Evolutionary conservation across 345 rosid species (phyloP).

Genomic region (Populus davidiana): DNA sequence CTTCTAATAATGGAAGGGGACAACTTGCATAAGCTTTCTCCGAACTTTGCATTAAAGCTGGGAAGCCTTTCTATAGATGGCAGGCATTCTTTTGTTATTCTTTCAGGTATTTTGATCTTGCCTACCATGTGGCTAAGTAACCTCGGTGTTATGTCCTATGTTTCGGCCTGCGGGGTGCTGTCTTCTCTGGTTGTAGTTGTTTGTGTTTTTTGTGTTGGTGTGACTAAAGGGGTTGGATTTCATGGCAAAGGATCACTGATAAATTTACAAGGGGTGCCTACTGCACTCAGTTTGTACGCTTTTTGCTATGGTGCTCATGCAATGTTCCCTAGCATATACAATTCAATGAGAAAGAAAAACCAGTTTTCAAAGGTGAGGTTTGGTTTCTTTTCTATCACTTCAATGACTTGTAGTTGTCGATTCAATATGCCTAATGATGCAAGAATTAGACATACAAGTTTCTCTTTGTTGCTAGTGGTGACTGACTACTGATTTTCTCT

Average conservation of each 20-base stretch:
- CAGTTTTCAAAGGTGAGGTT: slow-evolving; percentile 38
- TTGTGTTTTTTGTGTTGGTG: slow-evolving; percentile 39
- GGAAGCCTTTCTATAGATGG: slow-evolving; percentile 29
- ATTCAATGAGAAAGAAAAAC: slow-evolving; percentile 40
- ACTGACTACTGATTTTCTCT: neutral
- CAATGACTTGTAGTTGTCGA: too few species aligned
- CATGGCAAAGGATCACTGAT: slow-evolving; percentile 31
- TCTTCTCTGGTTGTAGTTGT: slow-evolving; percentile 35
- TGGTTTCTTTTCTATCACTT: too few species aligned
- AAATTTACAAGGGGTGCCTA: slow-evolving; percentile 39
- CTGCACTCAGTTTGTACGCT: slow-evolving; percentile 37
- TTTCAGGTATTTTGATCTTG: slow-evolving; percentile 31
- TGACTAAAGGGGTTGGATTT: slow-evolving; percentile 32
- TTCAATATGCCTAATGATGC: too few species aligned
- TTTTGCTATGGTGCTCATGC: slow-evolving; percentile 52
- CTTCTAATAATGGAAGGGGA: slow-evolving; percentile 47
- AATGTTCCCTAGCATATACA: slow-evolving; percentile 43
- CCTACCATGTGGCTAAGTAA: slow-evolving; percentile 43
- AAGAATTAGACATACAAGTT: too few species aligned
- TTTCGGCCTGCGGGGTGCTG: slow-evolving; percentile 47
- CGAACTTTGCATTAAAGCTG: slow-evolving; percentile 25
- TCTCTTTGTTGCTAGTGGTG: too few species aligned
- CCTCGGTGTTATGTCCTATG: slow-evolving; percentile 38
- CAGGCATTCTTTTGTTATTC: slow-evolving; percentile 30
- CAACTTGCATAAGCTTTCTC: slow-evolving; percentile 42